A percentile compares a stretch with the other conserved stretches of the same genome.
These are phyloP conservation scores for Didymella keratinophila DNA, from an alignment of 2,329 filamentous ascomycete genomes.

Conservation along the genomic window DNA sequence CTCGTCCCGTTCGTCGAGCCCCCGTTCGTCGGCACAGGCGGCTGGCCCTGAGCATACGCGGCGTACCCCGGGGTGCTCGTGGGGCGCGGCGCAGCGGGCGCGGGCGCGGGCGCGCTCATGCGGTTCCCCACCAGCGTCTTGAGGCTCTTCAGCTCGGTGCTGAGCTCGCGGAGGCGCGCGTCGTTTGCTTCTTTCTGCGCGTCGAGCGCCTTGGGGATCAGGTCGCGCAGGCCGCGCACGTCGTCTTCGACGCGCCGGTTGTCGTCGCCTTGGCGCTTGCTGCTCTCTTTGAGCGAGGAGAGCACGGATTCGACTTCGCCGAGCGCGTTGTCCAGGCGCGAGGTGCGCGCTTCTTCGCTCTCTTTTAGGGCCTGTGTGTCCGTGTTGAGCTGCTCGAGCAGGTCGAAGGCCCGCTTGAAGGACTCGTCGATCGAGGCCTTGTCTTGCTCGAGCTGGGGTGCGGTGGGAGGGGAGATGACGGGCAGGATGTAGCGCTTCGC, in stretches of 20 bases:
- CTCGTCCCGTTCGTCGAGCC: slow-evolving; percentile 33
- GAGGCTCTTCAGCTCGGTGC: slow-evolving; percentile 86
- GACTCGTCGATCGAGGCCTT: slow-evolving; percentile 92
- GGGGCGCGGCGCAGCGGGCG: slow-evolving; percentile 37
- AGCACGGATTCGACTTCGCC: slow-evolving; percentile 86
- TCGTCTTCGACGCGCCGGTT: slow-evolving; percentile 86
- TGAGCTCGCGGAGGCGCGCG: slow-evolving; percentile 81
- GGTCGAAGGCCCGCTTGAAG: slow-evolving; percentile 88
- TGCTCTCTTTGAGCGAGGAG: slow-evolving; percentile 79
- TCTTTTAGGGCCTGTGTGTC: slow-evolving; percentile 90
- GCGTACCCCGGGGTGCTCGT: slow-evolving; percentile 38
- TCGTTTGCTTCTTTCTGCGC: slow-evolving; percentile 87
- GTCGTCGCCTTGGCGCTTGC: slow-evolving; percentile 84
- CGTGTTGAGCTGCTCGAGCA: slow-evolving; percentile 89
- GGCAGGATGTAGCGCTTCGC: slow-evolving; percentile 91
- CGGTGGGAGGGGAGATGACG: slow-evolving; percentile 89
- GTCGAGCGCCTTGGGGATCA: slow-evolving; percentile 87
- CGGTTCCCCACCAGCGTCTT: slow-evolving; percentile 82
- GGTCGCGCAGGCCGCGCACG: slow-evolving; percentile 79
- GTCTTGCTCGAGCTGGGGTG: slow-evolving; percentile 91
- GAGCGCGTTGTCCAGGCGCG: slow-evolving; percentile 81
- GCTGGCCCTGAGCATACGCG: slow-evolving; percentile 20
- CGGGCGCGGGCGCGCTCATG: slow-evolving; percentile 51
- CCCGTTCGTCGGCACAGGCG: slow-evolving; percentile 32
- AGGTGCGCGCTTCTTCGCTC: slow-evolving; percentile 83